phyloP scores from a whole-genome alignment of 1,284 basidiomycete species.

The Fereydounia khargensis region DNA sequence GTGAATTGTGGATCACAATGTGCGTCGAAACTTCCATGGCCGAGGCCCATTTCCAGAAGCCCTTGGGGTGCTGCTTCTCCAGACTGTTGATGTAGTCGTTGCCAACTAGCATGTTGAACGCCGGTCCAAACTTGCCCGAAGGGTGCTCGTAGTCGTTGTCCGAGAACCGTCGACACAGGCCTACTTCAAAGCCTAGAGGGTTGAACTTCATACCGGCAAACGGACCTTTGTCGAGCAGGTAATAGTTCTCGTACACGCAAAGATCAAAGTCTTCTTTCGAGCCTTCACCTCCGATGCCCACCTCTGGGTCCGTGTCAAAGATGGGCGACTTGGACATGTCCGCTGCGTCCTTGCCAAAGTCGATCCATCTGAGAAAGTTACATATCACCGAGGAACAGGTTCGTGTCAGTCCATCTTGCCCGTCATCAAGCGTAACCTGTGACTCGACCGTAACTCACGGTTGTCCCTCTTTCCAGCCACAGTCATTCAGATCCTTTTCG shows the following conservation, averaged over 20 bases:
- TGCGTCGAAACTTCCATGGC: constrained; percentile 19
- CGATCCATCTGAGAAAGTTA: constrained; percentile 22
- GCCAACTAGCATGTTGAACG: constrained; percentile 19
- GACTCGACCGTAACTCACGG: no score
- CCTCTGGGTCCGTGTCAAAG: constrained; percentile 2
- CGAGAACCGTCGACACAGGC: constrained; percentile 24
- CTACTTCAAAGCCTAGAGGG: constrained; percentile 14
- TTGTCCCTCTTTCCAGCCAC: constrained; percentile 9
- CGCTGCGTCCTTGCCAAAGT: constrained; percentile 11
- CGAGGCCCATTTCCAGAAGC: constrained; percentile 19
- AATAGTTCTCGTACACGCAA: constrained; percentile 6
- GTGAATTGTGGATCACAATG: constrained; percentile 15
- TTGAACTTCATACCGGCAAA: constrained; percentile 12
- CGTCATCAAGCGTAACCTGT: no score
- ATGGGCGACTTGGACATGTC: constrained; percentile 8
- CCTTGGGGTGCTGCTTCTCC: constrained; percentile 6
- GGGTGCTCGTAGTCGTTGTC: constrained; percentile 9
- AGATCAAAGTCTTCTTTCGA: constrained; percentile 4
- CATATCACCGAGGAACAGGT: no score
- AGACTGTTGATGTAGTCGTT: constrained; percentile 7
- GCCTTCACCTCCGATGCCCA: constrained; percentile 15
- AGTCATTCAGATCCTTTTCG: constrained; percentile 15
- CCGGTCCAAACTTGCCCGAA: constrained; percentile 9
- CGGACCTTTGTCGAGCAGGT: constrained; percentile 14
- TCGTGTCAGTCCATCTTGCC: no score